A percentile compares a stretch with the other conserved stretches of the same genome.
Evolutionary conservation across 2,329 filamentous ascomycete genomes (phyloP).

Genomic region (Ophiosphaerella korrae): DNA sequence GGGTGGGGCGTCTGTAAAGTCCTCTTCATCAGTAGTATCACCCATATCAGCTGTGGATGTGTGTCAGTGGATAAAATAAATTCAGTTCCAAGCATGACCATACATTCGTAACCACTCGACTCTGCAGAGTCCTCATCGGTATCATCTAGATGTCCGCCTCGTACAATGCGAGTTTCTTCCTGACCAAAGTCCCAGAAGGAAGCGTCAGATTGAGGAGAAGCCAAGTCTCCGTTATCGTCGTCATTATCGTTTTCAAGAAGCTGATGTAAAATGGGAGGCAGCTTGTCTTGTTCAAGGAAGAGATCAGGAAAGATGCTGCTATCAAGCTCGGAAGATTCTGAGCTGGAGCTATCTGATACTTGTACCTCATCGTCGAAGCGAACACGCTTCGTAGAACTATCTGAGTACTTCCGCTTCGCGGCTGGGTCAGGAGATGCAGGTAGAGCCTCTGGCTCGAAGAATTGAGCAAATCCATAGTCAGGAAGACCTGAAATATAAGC

Average conservation of each 20-base stretch:
- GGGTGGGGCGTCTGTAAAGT: constrained; percentile 54
- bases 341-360: constrained; percentile 63
- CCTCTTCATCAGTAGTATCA: constrained; percentile 61
- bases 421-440: constrained; percentile 48
- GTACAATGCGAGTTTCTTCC: constrained; percentile 49
- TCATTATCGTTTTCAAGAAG: constrained; percentile 67
- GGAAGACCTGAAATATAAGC: constrained; percentile 29
- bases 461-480: constrained; percentile 43
- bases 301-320: constrained; percentile 76
- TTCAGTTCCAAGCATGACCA: constrained; percentile 38
- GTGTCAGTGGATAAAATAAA: constrained; percentile 51
- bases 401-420: constrained; percentile 44
- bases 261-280: constrained; percentile 73
- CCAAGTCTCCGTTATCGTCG: constrained; percentile 54
- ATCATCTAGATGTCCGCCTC: constrained; percentile 35
- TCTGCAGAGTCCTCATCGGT: constrained; percentile 52
- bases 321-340: constrained; percentile 59
- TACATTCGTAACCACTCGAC: constrained; percentile 65
- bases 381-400: constrained; percentile 64
- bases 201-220: constrained; percentile 44
- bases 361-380: constrained; percentile 72
- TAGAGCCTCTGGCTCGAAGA: constrained; percentile 48
- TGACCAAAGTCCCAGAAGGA: constrained; percentile 69
- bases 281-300: constrained; percentile 74
- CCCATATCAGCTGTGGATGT: constrained; percentile 59